Conservation (phyloP, 2,329 filamentous ascomycete genomes). For the Juglanconis oblonga region DNA sequence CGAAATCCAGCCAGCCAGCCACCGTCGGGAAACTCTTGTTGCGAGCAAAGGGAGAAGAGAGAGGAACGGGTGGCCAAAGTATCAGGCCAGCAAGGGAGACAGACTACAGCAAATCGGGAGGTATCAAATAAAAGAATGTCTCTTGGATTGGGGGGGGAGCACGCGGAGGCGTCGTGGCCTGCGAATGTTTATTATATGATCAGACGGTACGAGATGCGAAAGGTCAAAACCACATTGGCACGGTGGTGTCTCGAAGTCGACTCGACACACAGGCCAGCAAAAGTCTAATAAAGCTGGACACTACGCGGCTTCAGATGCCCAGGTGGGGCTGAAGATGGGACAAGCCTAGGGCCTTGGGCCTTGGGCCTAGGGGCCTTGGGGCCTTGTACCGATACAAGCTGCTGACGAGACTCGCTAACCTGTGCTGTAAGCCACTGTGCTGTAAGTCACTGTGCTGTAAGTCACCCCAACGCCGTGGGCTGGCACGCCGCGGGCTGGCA, state of each 20-base stretch:
- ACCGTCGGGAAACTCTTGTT: background rate
- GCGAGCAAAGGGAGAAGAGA: background rate
- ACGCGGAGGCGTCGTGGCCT: background rate
- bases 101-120: background rate
- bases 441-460: too few relatives aligned
- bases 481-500: too few relatives aligned
- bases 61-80: background rate
- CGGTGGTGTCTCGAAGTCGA: constrained; percentile 1
- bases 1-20: background rate
- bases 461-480: too few relatives aligned
- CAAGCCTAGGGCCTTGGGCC: background rate
- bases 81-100: background rate
- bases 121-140: background rate
- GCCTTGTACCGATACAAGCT: background rate
- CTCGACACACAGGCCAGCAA: background rate
- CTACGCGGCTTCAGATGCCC: background rate
- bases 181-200: background rate
- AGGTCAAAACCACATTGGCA: background rate
- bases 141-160: background rate
- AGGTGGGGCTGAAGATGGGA: background rate
- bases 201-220: too few relatives aligned
- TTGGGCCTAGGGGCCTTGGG: background rate
- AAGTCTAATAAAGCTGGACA: background rate
- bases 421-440: too few relatives aligned
- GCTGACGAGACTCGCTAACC: background rate